Conservation (phyloP, 768 basidiomycete species). For the Tephrocybe sp. region DNA sequence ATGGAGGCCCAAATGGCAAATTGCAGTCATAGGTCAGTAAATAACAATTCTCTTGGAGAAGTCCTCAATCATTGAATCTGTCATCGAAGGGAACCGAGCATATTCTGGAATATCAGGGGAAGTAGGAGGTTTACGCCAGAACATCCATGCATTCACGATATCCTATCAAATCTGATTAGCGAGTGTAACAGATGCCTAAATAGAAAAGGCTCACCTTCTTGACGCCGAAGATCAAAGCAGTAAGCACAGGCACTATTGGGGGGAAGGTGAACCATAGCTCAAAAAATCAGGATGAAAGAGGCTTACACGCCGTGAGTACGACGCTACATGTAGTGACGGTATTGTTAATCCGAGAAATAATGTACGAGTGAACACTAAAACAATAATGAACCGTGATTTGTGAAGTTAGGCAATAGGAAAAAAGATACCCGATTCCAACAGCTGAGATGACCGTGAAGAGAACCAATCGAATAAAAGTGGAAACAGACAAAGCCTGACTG, state of each 20-base stretch:
- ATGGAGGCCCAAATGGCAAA: no score
- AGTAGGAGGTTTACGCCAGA: background rate
- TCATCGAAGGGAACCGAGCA: background rate
- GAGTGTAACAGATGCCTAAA: no score
- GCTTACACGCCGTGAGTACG: slow-evolving; percentile 1
- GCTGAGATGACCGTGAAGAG: slow-evolving; percentile 5
- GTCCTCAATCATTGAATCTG: background rate
- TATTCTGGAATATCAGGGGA: background rate
- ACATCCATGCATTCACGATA: background rate
- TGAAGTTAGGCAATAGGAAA: background rate
- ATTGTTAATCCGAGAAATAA: slow-evolving; percentile 2
- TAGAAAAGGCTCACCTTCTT: background rate
- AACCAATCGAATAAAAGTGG: slow-evolving; percentile 2
- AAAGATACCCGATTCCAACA: slow-evolving; percentile 4
- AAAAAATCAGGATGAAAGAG: background rate
- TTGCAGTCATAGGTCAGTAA: no score
- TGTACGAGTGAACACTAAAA: slow-evolving; percentile 2
- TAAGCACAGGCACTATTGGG: background rate
- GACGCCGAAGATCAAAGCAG: background rate
- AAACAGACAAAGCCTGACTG: background rate
- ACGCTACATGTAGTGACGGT: slow-evolving; percentile 6
- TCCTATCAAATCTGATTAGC: background rate
- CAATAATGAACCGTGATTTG: background rate
- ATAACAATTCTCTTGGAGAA: no score
- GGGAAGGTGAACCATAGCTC: background rate